Conservation (phyloP, 768 basidiomycete species). For the Coprinopsis sp. region DNA sequence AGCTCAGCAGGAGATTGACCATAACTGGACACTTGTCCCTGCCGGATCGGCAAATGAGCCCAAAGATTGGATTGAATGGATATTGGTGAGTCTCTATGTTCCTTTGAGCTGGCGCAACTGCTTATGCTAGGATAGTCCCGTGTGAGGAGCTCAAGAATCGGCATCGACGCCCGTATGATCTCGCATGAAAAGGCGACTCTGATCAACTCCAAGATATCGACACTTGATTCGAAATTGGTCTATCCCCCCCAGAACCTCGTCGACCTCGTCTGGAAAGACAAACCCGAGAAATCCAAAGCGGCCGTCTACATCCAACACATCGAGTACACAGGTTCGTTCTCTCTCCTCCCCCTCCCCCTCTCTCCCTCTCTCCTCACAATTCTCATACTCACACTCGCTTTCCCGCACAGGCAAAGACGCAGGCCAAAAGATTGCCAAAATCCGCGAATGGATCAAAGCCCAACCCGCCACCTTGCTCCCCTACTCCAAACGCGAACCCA, state of each 20-base stretch:
- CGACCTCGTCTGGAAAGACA: conserved; percentile 77
- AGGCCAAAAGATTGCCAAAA: conserved; percentile 58
- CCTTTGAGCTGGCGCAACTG: not conserved
- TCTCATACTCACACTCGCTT: too few relatives aligned
- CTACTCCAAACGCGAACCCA: conserved; percentile 60
- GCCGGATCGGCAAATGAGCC: conserved; percentile 51
- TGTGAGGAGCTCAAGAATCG: conserved; percentile 51
- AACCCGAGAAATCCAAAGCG: conserved; percentile 63
- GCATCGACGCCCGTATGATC: conserved; percentile 82
- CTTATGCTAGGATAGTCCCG: conserved; percentile 24
- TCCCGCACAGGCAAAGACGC: conserved; percentile 56
- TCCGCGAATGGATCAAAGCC: conserved; percentile 65
- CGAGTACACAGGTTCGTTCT: conserved; percentile 57
- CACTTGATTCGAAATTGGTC: conserved; percentile 59
- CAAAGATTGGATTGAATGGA: conserved; percentile 77
- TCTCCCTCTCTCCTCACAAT: too few relatives aligned
- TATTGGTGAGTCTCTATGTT: conserved; percentile 43
- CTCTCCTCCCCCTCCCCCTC: not conserved
- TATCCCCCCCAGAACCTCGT: conserved; percentile 83
- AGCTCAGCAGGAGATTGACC: conserved; percentile 63
- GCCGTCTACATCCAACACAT: conserved; percentile 63
- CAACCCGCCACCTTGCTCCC: conserved; percentile 57
- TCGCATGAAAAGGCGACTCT: conserved; percentile 64
- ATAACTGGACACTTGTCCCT: conserved; percentile 66
- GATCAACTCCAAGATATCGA: conserved; percentile 51